Evolutionary conservation across 495 filamentous ascomycete genomes (phyloP).

Genomic region (Cladorrhinum samala): DNA sequence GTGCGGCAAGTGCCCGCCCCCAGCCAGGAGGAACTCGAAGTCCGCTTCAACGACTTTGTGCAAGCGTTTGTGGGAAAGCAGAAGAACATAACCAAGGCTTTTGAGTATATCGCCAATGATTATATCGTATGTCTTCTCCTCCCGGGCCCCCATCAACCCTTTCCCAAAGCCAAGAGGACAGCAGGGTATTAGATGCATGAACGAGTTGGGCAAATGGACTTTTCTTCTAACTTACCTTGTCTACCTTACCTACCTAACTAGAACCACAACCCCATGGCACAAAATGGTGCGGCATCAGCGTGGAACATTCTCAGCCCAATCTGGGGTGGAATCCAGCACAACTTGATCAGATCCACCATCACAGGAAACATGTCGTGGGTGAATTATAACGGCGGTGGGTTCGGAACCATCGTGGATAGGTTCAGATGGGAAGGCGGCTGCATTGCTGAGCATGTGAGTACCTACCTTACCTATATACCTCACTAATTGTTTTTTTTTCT

Average conservation of each 20-base stretch:
- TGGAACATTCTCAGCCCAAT: conserved; percentile 31
- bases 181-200: no score
- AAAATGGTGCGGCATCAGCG: conserved; percentile 33
- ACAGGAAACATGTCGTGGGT: conserved; percentile 31
- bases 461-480: neutral
- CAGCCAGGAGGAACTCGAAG: conserved; percentile 18
- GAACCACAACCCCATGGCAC: conserved; percentile 35
- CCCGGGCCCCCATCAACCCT: neutral
- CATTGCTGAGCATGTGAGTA: conserved; percentile 37
- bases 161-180: neutral
- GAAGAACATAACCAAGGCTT: conserved; percentile 33
- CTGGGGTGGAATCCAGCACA: conserved; percentile 24
- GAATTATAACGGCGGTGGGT: conserved; percentile 21
- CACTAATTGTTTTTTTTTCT: neutral
- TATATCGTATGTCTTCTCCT: conserved; percentile 28
- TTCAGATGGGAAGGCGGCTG: conserved; percentile 36
- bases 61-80: conserved; percentile 28
- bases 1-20: conserved; percentile 16
- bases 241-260: no score
- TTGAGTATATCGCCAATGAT: conserved; percentile 29
- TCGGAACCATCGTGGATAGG: conserved; percentile 34
- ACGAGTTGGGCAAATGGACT: no score
- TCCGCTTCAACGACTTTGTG: conserved; percentile 28
- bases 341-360: conserved; percentile 25
- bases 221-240: no score